Conservation (phyloP, 1,139 yeast species). For the Blastobotrys arbuscula region DNA sequence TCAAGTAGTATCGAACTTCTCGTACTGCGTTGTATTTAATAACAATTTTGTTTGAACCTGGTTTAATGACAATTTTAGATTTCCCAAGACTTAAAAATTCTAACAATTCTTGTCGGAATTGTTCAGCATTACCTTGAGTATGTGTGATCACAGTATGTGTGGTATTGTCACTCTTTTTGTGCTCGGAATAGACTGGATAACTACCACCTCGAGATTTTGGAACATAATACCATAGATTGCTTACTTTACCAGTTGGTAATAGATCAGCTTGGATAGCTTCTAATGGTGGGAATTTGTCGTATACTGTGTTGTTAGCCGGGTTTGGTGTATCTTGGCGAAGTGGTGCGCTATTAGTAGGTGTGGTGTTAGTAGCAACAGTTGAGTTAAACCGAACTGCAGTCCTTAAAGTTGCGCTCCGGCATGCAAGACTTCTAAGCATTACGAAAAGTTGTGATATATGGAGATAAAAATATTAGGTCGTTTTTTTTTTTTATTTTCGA, state of each 20-base stretch:
- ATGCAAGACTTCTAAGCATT: neutral
- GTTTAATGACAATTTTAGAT: slow-evolving; percentile 31
- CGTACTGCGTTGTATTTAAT: slow-evolving; percentile 30
- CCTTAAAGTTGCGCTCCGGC: neutral
- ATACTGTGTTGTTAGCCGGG: slow-evolving; percentile 10
- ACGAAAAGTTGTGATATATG: neutral
- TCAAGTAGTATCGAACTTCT: slow-evolving; percentile 19
- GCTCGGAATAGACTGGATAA: slow-evolving; percentile 34
- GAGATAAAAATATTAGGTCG: neutral
- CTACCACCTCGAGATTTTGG: slow-evolving; percentile 31
- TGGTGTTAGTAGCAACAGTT: neutral
- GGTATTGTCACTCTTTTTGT: slow-evolving; percentile 31
- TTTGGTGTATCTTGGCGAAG: neutral
- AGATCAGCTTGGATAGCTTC: slow-evolving; percentile 7
- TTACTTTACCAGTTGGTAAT: slow-evolving; percentile 2
- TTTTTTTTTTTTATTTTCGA: too few species aligned
- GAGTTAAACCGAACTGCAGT: slow-evolving; percentile 1
- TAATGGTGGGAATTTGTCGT: slow-evolving; percentile 15
- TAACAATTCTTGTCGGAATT: slow-evolving; percentile 30
- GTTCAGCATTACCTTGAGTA: slow-evolving; percentile 31
- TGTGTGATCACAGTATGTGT: slow-evolving; percentile 33
- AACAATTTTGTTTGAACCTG: slow-evolving; percentile 30
- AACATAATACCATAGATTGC: slow-evolving; percentile 28
- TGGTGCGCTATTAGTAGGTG: neutral
- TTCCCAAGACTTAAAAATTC: slow-evolving; percentile 24